Conservation (phyloP, 23 red algal genomes). For the Chondrus crispus region DNA sequence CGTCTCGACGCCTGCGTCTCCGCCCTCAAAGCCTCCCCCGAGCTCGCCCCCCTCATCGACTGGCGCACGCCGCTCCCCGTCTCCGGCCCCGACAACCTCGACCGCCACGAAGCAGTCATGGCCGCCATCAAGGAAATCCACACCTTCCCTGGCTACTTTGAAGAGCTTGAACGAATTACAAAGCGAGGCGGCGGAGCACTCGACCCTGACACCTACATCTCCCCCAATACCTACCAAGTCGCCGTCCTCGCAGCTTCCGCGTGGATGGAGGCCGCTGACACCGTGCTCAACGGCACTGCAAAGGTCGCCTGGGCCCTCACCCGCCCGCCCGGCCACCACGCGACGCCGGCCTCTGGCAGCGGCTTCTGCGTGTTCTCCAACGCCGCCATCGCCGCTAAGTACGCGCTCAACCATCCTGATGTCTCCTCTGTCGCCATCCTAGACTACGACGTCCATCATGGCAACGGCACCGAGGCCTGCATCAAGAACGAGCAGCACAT, state of each 20-base stretch:
- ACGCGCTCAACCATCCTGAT: constrained; percentile 46
- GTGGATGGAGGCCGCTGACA: constrained; percentile 82
- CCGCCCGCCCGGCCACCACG: constrained; percentile 96
- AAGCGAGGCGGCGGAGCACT: constrained; percentile 31
- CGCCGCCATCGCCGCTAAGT: constrained; percentile 80
- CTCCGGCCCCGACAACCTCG: not conserved
- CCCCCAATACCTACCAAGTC: constrained; percentile 39
- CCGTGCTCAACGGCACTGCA: not conserved
- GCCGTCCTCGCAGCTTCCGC: constrained; percentile 67
- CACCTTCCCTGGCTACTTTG: constrained; percentile 63
- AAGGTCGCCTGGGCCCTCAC: constrained; percentile 47
- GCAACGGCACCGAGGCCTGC: constrained; percentile 82
- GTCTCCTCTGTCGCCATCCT: constrained; percentile 73
- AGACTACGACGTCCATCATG: constrained; percentile 99
- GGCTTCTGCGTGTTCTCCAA: constrained; percentile 94
- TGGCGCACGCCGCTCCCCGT: constrained; percentile 27
- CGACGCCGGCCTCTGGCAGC: constrained; percentile 75
- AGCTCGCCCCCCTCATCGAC: constrained; percentile 26
- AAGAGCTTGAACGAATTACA: constrained; percentile 51
- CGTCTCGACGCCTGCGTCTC: constrained; percentile 41
- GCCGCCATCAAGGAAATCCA: constrained; percentile 55
- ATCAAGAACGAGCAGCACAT: constrained; percentile 48
- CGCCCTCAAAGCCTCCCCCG: constrained; percentile 20
- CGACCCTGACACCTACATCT: constrained; percentile 89
- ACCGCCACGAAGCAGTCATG: constrained; percentile 36